A percentile compares a stretch with the other conserved stretches of the same genome.
phyloP scores from a whole-genome alignment of 441 rosid species.

The Erodium trifolium region DNA sequence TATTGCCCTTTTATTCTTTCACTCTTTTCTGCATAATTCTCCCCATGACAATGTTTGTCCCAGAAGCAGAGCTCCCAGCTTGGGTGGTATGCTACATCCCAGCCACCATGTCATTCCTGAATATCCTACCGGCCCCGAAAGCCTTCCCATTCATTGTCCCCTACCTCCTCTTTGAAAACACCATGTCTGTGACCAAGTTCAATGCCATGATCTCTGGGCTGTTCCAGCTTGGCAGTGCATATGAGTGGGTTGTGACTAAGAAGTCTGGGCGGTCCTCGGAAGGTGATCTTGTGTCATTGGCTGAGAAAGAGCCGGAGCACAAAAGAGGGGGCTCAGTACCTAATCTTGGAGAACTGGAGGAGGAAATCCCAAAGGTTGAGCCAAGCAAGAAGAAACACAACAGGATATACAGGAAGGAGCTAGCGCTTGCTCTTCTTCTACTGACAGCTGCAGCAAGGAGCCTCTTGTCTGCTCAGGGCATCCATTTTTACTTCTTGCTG shows the following conservation, averaged over 20 bases:
- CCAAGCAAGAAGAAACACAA: constrained; percentile 16
- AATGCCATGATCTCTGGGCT: constrained; percentile 20
- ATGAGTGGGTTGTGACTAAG: constrained; percentile 19
- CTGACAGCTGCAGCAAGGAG: constrained; percentile 21
- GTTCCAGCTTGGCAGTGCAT: constrained; percentile 12
- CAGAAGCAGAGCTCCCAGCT: constrained; percentile 18
- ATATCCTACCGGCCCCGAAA: constrained; percentile 20
- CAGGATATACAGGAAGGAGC: constrained; percentile 21
- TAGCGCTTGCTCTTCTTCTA: constrained; percentile 17
- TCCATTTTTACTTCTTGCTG: constrained; percentile 23
- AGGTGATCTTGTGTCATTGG: constrained; percentile 13
- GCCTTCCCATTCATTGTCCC: constrained; percentile 21
- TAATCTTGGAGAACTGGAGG: constrained; percentile 9
- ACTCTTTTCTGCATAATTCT: constrained; percentile 21
- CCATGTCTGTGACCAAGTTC: constrained; percentile 21
- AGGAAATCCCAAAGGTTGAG: not conserved
- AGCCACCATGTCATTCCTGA: constrained; percentile 17
- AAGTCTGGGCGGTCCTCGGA: constrained; percentile 19
- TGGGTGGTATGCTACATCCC: constrained; percentile 22
- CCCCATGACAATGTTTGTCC: constrained; percentile 20
- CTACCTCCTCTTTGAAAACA: not conserved
- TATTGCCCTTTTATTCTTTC: constrained; percentile 19
- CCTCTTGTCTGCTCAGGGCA: constrained; percentile 19
- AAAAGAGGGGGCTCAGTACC: not conserved
- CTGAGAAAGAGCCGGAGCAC: constrained; percentile 1